Conservation (phyloP, 768 basidiomycete genomes). For the Boletus sensibilis region DNA sequence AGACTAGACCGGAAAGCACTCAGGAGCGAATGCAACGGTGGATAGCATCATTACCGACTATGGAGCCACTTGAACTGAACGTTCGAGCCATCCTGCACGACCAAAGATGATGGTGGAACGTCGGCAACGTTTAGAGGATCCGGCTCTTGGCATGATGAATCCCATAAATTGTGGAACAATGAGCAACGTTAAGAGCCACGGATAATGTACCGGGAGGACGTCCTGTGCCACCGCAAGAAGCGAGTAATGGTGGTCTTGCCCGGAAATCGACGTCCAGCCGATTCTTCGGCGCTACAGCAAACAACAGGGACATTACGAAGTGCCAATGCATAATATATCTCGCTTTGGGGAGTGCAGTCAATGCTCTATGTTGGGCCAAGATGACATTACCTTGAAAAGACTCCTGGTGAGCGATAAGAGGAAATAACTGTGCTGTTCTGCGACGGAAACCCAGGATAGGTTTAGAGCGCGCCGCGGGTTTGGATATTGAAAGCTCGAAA, state of each 20-base stretch:
- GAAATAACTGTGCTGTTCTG: neutral
- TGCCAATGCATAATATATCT: neutral
- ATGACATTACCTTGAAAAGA: neutral
- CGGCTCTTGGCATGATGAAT: neutral
- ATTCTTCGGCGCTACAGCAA: constrained; percentile 6
- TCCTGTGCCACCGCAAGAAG: constrained; percentile 2
- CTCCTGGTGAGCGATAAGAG: neutral
- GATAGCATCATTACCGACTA: neutral
- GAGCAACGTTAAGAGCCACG: constrained; percentile 12
- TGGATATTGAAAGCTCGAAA: neutral
- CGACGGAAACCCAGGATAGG: neutral
- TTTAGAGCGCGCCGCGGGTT: neutral
- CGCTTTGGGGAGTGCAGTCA: neutral
- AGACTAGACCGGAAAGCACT: neutral
- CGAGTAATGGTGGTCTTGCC: neutral
- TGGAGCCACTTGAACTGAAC: constrained; percentile 1
- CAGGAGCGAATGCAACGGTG: neutral
- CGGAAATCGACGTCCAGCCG: too few relatives aligned
- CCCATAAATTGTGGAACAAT: neutral
- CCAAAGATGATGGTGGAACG: constrained; percentile 4
- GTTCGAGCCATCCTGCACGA: constrained; percentile 22
- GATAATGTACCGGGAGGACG: neutral
- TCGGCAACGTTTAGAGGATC: neutral
- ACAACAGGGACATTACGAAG: neutral
- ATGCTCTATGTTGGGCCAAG: neutral